A percentile compares a stretch with the other conserved stretches of the same genome.
Conservation (phyloP, 768 basidiomycete species). For the Cystofilobasidium macerans region DNA sequence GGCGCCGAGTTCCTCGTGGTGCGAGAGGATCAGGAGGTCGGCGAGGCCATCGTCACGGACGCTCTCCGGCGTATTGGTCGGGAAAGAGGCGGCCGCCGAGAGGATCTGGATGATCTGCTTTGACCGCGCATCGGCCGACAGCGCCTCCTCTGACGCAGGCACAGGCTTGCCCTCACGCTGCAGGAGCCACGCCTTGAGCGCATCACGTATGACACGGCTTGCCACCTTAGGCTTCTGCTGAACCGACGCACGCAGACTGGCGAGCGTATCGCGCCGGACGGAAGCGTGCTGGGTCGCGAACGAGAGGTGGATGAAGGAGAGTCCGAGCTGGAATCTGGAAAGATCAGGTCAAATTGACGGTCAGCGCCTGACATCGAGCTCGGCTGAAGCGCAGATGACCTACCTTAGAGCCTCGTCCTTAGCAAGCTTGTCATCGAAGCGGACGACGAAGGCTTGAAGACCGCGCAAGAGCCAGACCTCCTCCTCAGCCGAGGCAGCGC, state of each 20-base stretch:
- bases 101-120: slow-evolving; percentile 47
- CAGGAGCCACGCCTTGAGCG: slow-evolving; percentile 41
- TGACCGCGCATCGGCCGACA: slow-evolving; percentile 37
- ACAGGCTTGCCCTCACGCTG: slow-evolving; percentile 29
- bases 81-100: slow-evolving; percentile 46
- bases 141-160: slow-evolving; percentile 6
- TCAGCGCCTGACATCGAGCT: slow-evolving; percentile 22
- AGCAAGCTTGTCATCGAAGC: slow-evolving; percentile 43
- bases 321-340: slow-evolving; percentile 52
- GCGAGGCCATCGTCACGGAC: slow-evolving; percentile 42
- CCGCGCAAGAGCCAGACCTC: slow-evolving; percentile 68
- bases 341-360: not conserved
- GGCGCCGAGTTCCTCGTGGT: slow-evolving; percentile 48
- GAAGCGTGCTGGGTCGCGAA: slow-evolving; percentile 50
- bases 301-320: slow-evolving; percentile 57
- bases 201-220: slow-evolving; percentile 51
- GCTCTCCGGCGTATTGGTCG: slow-evolving; percentile 36
- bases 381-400: slow-evolving; percentile 32
- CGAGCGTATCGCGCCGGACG: slow-evolving; percentile 46
- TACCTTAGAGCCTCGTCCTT: slow-evolving; percentile 53
- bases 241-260: slow-evolving; percentile 42
- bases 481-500: slow-evolving; percentile 47
- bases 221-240: slow-evolving; percentile 44
- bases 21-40: slow-evolving; percentile 55
- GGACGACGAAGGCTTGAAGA: slow-evolving; percentile 42